A percentile compares a stretch with the other conserved stretches of the same genome.
phyloP scores from a whole-genome alignment of 495 filamentous ascomycete species.

The Hapsidospora chrysogenum region DNA sequence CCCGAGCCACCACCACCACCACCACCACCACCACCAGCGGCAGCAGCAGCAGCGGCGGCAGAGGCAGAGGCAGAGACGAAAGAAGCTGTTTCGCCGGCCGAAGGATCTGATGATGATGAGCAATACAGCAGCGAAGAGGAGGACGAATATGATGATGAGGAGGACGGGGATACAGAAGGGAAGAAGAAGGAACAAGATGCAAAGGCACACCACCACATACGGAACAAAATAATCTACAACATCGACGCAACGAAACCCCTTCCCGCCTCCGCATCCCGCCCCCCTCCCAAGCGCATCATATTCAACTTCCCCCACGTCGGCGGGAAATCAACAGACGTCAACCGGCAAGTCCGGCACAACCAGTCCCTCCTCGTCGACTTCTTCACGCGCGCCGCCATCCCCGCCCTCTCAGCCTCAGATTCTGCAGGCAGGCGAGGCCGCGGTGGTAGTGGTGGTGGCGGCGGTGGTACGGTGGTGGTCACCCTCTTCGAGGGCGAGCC shows the following conservation, averaged over 20 bases:
- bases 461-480: slow-evolving; percentile 56
- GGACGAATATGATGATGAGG: not conserved
- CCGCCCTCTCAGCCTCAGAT: too few relatives aligned
- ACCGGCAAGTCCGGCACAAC: slow-evolving; percentile 82
- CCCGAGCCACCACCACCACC: too few relatives aligned
- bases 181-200: not conserved
- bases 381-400: slow-evolving; percentile 44
- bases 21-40: too few relatives aligned
- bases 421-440: too few relatives aligned
- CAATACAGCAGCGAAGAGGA: not conserved
- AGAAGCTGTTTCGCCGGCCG: not conserved
- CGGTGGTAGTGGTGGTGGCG: slow-evolving; percentile 22
- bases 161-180: slow-evolving; percentile 14
- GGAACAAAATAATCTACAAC: slow-evolving; percentile 39
- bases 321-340: slow-evolving; percentile 79
- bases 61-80: not conserved
- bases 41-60: not conserved
- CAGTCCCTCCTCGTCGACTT: slow-evolving; percentile 78
- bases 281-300: slow-evolving; percentile 45
- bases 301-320: slow-evolving; percentile 98
- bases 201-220: not conserved
- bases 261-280: slow-evolving; percentile 21
- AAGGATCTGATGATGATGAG: not conserved
- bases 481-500: slow-evolving; percentile 86
- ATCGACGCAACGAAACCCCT: slow-evolving; percentile 62